Evolutionary conservation across 495 filamentous ascomycete species (phyloP).

Genomic region (Daldinia loculata): DNA sequence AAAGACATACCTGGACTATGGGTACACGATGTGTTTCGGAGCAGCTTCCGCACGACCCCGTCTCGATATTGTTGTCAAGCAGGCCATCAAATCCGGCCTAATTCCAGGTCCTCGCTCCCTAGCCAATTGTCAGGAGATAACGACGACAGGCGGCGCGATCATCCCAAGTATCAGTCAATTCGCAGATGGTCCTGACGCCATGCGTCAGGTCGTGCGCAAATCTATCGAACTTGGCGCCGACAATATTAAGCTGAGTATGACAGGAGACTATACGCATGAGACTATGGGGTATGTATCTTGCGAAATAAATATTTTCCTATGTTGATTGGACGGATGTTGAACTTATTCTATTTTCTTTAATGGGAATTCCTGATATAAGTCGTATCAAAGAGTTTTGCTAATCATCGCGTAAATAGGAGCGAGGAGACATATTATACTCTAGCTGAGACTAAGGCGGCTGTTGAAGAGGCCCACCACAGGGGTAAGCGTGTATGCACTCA

Average conservation of each 20-base stretch:
- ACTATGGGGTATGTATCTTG: conserved; percentile 13
- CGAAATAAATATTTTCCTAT: not conserved
- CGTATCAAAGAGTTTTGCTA: not conserved
- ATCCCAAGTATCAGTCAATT: not conserved
- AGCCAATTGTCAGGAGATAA: not conserved
- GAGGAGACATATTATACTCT: conserved; percentile 18
- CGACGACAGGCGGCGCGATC: not conserved
- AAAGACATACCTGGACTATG: conserved; percentile 17
- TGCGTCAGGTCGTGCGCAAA: conserved; percentile 13
- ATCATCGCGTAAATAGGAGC: not conserved
- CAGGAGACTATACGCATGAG: conserved; percentile 10
- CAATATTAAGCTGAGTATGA: conserved; percentile 20
- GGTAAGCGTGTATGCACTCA: conserved; percentile 17
- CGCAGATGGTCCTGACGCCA: conserved; percentile 7
- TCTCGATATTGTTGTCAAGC: conserved; percentile 16
- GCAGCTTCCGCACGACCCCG: conserved; percentile 17
- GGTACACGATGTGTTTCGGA: conserved; percentile 21
- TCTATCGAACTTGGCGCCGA: conserved; percentile 13
- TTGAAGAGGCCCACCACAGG: conserved; percentile 18
- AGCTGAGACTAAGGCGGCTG: conserved; percentile 14
- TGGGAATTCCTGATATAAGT: no score
- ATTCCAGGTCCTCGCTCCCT: not conserved
- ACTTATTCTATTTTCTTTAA: no score
- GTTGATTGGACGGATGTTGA: no score
- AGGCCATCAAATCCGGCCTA: not conserved